Conservation (phyloP, 805 yeast genomes). For the Wickerhamiella allomyrinae region DNA sequence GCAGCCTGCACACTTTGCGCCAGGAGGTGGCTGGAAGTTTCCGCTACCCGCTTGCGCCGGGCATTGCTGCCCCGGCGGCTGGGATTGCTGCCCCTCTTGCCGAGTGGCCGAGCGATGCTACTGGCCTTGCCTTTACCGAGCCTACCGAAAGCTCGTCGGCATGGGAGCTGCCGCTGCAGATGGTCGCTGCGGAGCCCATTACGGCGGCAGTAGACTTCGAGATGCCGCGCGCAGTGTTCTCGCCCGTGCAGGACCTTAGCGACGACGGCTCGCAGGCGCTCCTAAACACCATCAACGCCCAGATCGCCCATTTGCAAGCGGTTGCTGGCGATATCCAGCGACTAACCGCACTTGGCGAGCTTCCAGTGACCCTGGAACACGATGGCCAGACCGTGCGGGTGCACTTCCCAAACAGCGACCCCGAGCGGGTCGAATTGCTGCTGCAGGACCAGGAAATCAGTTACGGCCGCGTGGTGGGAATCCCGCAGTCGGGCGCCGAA, state of each 20-base stretch:
- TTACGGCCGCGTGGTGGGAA: slow-evolving; percentile 36
- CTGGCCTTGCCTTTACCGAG: not conserved
- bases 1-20: not conserved
- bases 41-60: not conserved
- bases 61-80: not conserved
- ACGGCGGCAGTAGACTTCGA: slow-evolving; percentile 38
- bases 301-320: slow-evolving; percentile 25
- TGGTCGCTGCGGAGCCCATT: not conserved
- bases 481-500: slow-evolving; percentile 1
- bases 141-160: not conserved
- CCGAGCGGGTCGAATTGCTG: slow-evolving; percentile 39
- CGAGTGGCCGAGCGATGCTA: not conserved
- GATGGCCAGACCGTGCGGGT: slow-evolving; percentile 31
- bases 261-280: slow-evolving; percentile 20
- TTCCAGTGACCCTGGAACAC: slow-evolving; percentile 38
- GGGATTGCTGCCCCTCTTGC: not conserved
- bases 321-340: slow-evolving; percentile 31
- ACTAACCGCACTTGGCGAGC: slow-evolving; percentile 46
- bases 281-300: slow-evolving; percentile 17
- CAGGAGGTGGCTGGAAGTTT: not conserved
- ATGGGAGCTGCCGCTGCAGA: not conserved
- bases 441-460: slow-evolving; percentile 45
- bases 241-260: slow-evolving; percentile 31
- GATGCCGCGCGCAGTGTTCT: slow-evolving; percentile 29
- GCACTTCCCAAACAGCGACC: slow-evolving; percentile 60